Conservation (phyloP, 2,329 filamentous ascomycete species). For the Aspergillus calidoustus region DNA sequence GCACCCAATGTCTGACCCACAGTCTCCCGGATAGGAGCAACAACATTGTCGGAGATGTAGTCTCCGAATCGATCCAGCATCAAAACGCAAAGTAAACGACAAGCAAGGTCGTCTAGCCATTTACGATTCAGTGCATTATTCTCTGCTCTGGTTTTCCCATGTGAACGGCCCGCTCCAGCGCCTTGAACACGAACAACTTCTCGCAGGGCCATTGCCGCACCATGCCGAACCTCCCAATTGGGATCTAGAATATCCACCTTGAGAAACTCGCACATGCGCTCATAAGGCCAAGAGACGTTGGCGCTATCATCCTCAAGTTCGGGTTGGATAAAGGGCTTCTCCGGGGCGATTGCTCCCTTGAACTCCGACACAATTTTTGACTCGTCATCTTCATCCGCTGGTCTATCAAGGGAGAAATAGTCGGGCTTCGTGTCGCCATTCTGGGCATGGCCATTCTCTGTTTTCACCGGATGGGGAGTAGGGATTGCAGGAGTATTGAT, state of each 20-base stretch:
- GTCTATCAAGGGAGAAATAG: slow-evolving; percentile 87
- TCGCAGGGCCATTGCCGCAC: slow-evolving; percentile 90
- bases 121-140: slow-evolving; percentile 79
- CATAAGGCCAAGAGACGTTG: slow-evolving; percentile 80
- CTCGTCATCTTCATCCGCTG: slow-evolving; percentile 77
- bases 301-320: slow-evolving; percentile 76
- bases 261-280: slow-evolving; percentile 90
- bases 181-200: slow-evolving; percentile 94
- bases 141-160: slow-evolving; percentile 69
- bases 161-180: slow-evolving; percentile 77
- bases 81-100: slow-evolving; percentile 89
- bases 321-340: slow-evolving; percentile 83
- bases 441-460: slow-evolving; percentile 61
- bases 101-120: slow-evolving; percentile 96
- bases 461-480: slow-evolving; percentile 62
- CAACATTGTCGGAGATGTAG: slow-evolving; percentile 95
- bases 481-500: slow-evolving; percentile 52
- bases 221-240: slow-evolving; percentile 94
- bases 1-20: slow-evolving; percentile 93
- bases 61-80: slow-evolving; percentile 98
- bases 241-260: slow-evolving; percentile 92
- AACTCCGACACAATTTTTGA: slow-evolving; percentile 93
- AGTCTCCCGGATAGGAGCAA: slow-evolving; percentile 93
- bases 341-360: slow-evolving; percentile 78
- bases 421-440: slow-evolving; percentile 71